Evolutionary conservation across 1,284 basidiomycete genomes (phyloP).

Genomic region (Apiotrichum gamsii): DNA sequence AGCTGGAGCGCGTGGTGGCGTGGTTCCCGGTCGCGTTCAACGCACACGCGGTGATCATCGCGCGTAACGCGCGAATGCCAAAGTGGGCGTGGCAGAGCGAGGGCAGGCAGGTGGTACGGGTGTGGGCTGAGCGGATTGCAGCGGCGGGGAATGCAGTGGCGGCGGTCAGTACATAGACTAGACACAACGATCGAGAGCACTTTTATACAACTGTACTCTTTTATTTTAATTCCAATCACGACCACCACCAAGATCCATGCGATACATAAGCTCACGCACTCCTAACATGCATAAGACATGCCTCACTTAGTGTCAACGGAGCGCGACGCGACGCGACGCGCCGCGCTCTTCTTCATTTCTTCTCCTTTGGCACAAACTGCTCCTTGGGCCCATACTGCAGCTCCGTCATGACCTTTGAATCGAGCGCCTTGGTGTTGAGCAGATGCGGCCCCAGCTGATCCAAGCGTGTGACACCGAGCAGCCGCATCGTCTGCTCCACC

Average conservation of each 20-base stretch:
- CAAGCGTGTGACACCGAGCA: slow-evolving; percentile 68
- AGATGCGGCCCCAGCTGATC: slow-evolving; percentile 45
- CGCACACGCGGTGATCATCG: slow-evolving; percentile 37
- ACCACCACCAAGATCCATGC: too few species aligned
- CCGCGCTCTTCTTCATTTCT: not conserved
- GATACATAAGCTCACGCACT: too few species aligned
- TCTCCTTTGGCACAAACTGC: slow-evolving; percentile 9
- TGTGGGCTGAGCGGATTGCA: slow-evolving; percentile 21
- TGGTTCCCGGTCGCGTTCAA: slow-evolving; percentile 44
- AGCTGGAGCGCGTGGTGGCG: slow-evolving; percentile 32
- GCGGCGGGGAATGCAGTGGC: too few species aligned
- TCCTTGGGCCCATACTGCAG: slow-evolving; percentile 24
- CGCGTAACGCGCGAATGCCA: slow-evolving; percentile 17
- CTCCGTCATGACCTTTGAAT: slow-evolving; percentile 21
- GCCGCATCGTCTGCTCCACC: slow-evolving; percentile 69
- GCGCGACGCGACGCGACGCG: too few species aligned
- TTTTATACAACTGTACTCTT: not conserved
- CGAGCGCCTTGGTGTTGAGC: slow-evolving; percentile 33
- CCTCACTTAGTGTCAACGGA: too few species aligned
- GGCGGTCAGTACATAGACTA: not conserved
- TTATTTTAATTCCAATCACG: too few species aligned
- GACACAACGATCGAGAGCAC: not conserved
- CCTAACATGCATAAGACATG: too few species aligned
- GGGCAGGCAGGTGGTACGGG: slow-evolving; percentile 26
- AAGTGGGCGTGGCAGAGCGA: slow-evolving; percentile 27